These are phyloP conservation scores for Flaveria sonorensis DNA, from an alignment of 129 eudicot genomes.

Conservation along the genomic window DNA sequence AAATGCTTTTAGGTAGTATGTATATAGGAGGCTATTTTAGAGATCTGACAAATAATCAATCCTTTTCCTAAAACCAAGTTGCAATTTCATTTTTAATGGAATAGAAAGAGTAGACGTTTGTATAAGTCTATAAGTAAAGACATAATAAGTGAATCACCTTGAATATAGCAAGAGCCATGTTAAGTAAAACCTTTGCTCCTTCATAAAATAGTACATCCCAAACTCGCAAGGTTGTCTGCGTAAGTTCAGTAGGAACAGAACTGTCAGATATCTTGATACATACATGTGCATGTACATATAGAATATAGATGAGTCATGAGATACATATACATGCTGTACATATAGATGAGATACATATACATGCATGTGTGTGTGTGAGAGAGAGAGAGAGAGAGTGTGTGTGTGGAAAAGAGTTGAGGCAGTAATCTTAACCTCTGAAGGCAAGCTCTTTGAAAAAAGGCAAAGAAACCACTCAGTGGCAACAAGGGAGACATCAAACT, in stretches of 20 bases:
- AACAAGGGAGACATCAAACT: slow-evolving; percentile 92
- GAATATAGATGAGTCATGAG: no score
- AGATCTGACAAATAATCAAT: no score
- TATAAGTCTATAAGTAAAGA: no score
- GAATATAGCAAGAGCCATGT: slow-evolving; percentile 92
- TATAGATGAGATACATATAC: background rate
- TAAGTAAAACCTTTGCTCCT: slow-evolving; percentile 81
- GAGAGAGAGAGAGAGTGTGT: background rate
- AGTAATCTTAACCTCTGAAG: slow-evolving; percentile 72
- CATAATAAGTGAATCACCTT: slow-evolving; percentile 47
- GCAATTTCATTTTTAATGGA: no score
- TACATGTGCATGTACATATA: background rate
- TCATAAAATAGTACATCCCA: slow-evolving; percentile 98
- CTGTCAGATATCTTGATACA: slow-evolving; percentile 9
- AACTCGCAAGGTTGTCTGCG: slow-evolving; percentile 88
- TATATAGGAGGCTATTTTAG: no score
- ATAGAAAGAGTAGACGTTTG: no score
- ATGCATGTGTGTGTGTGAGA: background rate
- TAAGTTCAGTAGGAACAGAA: slow-evolving; percentile 18
- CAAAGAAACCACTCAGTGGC: slow-evolving; percentile 98
- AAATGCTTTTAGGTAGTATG: no score
- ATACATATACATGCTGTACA: no score
- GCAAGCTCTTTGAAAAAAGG: slow-evolving; percentile 91
- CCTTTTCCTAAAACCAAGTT: no score
- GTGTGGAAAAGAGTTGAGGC: background rate